Evolutionary conservation across 176 grass and related monocot species (phyloP), one percentile per base, ranked within the genome.

Genomic region (Guadua angustifolia): DNA sequence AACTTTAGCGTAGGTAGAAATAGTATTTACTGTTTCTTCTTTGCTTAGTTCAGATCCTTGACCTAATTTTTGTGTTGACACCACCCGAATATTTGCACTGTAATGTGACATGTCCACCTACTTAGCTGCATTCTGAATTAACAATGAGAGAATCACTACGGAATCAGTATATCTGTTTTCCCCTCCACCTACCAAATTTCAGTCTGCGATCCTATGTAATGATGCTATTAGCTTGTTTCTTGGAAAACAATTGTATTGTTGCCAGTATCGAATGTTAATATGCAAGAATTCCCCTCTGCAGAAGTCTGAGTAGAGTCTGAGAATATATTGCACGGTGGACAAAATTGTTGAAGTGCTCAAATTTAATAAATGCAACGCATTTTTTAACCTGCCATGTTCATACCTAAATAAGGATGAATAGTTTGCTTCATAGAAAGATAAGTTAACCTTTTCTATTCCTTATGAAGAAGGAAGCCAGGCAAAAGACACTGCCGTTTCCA

Each of bases 401-500:
- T 14, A 52, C 45, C 57, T 63, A 25, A 87, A 77, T 14, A 69
- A 76, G 71, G 15, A 60, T n/a, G 55, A 53, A 72, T 82, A 50
- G 12, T 83, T 62, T 72, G 57, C 73, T 84, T 16, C 58, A 83
- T 74, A 49, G 58, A 74, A 88, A 79, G 16, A 80, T 25, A 51
- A 56, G 9, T 87, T 73, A 50, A 74, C 26, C 44, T 67, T 79
- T 84, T 39, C n/a, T 73, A 5, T 39, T 40, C 29, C 50, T 74
- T 43, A 29, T 59, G 81, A 73, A 67, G 75, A 60, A 88, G 39
- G 49, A 10, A 84, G 60, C 60, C 59, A 74, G 39, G 87, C 81
- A 84, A 84, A 84, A 26, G 87, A 84, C 87, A 58, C 46, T 88
- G 87, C 68, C 10, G 68, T 59, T 68, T 84, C 47, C 40, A 58